Percentiles rank a stretch among this genome's conserved stretches.
Conservation (phyloP, 2,329 filamentous ascomycete species). For the Trichoderma sp. region DNA sequence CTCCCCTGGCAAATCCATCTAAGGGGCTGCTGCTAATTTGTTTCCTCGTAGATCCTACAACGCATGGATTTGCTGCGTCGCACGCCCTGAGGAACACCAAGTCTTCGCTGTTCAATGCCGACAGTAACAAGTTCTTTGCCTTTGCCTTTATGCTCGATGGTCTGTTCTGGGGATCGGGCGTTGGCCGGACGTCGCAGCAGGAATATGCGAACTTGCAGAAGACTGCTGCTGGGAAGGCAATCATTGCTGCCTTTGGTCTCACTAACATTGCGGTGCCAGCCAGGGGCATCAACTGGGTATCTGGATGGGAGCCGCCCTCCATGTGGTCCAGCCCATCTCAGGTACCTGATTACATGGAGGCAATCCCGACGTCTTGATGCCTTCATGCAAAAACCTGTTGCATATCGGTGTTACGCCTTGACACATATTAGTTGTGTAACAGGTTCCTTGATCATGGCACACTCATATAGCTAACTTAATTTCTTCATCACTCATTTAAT, state of each 20-base stretch:
- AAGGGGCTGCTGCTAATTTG: not conserved
- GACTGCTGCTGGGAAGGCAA: not conserved
- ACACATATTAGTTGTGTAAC: no score
- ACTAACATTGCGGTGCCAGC: conserved; percentile 1
- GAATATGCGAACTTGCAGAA: conserved; percentile 1
- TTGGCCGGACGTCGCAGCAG: conserved; percentile 5
- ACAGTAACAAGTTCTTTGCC: not conserved
- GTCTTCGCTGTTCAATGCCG: not conserved
- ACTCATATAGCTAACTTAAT: no score
- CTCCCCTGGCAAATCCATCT: not conserved
- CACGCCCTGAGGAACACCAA: not conserved
- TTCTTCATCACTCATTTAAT: no score
- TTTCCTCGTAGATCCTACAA: not conserved
- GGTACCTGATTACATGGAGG: not conserved
- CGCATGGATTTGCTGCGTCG: not conserved
- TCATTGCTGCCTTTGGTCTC: conserved; percentile 8
- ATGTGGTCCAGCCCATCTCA: not conserved
- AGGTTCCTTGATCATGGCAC: no score
- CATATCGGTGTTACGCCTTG: no score
- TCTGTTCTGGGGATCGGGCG: not conserved
- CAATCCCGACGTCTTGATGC: not conserved
- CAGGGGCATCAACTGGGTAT: not conserved
- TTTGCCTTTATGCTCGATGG: not conserved
- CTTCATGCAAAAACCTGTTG: no score
- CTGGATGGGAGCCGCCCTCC: not conserved